These are phyloP conservation scores for Stropharia rugosoannulata DNA, from an alignment of 768 basidiomycete genomes.

Conservation along the genomic window DNA sequence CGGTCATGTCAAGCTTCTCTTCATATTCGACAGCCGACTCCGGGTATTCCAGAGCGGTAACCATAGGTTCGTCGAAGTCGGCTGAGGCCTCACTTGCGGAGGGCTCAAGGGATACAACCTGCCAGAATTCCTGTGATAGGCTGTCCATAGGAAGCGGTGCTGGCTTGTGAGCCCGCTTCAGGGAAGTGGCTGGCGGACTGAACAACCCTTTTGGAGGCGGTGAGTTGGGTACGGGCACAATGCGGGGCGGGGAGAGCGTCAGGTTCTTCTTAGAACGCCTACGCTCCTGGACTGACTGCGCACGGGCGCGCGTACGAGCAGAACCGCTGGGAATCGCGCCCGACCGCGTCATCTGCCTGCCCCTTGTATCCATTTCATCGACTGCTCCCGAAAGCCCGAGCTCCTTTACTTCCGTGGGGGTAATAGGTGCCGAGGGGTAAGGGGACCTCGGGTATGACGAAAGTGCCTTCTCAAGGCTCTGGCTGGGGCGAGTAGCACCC, in stretches of 20 bases:
- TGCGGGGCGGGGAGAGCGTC: conserved; percentile 11
- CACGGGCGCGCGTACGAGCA: conserved; percentile 18
- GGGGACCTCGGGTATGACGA: conserved; percentile 40
- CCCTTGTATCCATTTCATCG: conserved; percentile 17
- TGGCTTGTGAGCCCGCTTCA: conserved; percentile 30
- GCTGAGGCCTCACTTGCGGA: conserved; percentile 9
- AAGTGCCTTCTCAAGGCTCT: conserved; percentile 27
- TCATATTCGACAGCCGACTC: conserved; percentile 30
- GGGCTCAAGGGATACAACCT: conserved; percentile 36
- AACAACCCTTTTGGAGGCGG: conserved; percentile 29
- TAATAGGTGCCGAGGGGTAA: conserved; percentile 35
- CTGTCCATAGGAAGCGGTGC: conserved; percentile 30
- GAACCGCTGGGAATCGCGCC: conserved; percentile 12
- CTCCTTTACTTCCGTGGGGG: conserved; percentile 12
- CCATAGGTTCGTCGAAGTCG: conserved; percentile 26
- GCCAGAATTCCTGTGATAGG: conserved; percentile 46
- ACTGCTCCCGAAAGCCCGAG: conserved; percentile 2
- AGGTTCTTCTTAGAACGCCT: conserved; percentile 16
- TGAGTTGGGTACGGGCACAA: conserved; percentile 9
- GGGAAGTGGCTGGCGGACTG: conserved; percentile 25
- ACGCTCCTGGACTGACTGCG: conserved; percentile 17
- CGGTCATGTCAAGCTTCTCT: conserved; percentile 24
- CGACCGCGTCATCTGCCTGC: conserved; percentile 15
- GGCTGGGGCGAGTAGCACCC: conserved; percentile 14
- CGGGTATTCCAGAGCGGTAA: conserved; percentile 31